Conservation (phyloP, 1,284 basidiomycete species). For the Apiotrichum domesticum region DNA sequence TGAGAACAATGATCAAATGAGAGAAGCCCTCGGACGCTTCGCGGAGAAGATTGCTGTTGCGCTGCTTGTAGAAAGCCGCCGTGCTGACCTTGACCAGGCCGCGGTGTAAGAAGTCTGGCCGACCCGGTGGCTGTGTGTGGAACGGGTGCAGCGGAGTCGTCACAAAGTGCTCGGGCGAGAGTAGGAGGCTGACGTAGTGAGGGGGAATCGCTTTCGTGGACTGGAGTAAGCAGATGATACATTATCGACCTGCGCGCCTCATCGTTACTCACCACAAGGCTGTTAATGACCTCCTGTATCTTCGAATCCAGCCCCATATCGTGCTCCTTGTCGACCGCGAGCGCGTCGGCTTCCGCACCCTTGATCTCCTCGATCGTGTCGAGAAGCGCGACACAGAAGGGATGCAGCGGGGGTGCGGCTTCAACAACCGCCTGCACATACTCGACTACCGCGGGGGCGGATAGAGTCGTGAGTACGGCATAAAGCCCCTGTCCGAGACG, state of each 20-base stretch:
- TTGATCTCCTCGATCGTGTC: conserved; percentile 14
- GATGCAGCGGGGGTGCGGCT: neutral
- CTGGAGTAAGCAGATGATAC: neutral
- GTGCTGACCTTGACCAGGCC: conserved; percentile 34
- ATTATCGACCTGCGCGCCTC: neutral
- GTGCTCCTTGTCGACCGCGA: neutral
- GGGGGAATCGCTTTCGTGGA: conserved; percentile 13
- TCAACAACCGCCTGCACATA: neutral
- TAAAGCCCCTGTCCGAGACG: neutral
- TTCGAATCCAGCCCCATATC: neutral
- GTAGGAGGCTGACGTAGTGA: conserved; percentile 24
- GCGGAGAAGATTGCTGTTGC: conserved; percentile 94
- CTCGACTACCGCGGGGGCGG: neutral
- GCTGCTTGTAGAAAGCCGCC: conserved; percentile 73
- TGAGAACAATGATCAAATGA: conserved; percentile 76
- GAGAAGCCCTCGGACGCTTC: conserved; percentile 98
- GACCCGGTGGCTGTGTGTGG: conserved; percentile 13
- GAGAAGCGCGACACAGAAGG: conserved; percentile 7
- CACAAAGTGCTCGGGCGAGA: conserved; percentile 25
- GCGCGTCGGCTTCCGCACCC: conserved; percentile 1
- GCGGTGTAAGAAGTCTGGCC: conserved; percentile 22
- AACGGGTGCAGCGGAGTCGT: conserved; percentile 29
- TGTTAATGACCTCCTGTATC: conserved; percentile 4
- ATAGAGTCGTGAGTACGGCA: neutral
- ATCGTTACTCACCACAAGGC: conserved; percentile 5